Percentiles rank a stretch among this genome's conserved stretches.
Evolutionary conservation across 2,329 filamentous ascomycete genomes (phyloP).

Genomic region (Westerdykella aurantiaca): DNA sequence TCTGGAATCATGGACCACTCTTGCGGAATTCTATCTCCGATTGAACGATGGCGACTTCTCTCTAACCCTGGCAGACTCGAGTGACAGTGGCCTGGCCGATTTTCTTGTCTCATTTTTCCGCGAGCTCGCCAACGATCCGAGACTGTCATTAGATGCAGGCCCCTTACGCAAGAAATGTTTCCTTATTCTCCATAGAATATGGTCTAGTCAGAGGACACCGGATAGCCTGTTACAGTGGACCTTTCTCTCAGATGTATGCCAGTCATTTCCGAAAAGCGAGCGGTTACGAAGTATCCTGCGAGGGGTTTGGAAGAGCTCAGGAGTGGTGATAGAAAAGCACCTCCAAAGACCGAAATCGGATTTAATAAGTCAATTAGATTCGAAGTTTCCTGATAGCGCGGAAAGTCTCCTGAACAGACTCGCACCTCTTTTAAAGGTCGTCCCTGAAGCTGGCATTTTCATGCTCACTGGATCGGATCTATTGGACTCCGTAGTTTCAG

Average conservation of each 20-base stretch:
- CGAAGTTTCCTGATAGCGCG: constrained; percentile 52
- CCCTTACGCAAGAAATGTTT: constrained; percentile 60
- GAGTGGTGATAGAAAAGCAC: constrained; percentile 48
- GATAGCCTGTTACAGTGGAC: constrained; percentile 55
- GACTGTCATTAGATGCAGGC: constrained; percentile 36
- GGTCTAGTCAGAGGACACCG: constrained; percentile 46
- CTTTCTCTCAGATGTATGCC: constrained; percentile 64
- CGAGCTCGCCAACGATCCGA: constrained; percentile 41
- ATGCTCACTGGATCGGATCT: constrained; percentile 85
- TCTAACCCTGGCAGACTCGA: constrained; percentile 31
- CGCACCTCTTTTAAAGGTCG: constrained; percentile 60
- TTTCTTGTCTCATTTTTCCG: constrained; percentile 66
- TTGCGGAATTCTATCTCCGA: constrained; percentile 61
- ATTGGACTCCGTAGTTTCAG: constrained; percentile 65
- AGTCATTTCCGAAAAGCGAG: constrained; percentile 60
- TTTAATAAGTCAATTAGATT: constrained; percentile 59
- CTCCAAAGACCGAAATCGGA: constrained; percentile 56
- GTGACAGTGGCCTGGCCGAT: constrained; percentile 50
- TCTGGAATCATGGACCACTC: constrained; percentile 67
- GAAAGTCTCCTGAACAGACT: constrained; percentile 53
- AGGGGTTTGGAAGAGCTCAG: constrained; percentile 50
- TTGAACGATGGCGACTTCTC: constrained; percentile 54
- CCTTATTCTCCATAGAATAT: constrained; percentile 55
- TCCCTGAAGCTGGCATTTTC: constrained; percentile 51
- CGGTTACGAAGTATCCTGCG: constrained; percentile 47